Base-by-base conservation (phyloP, 192 early-diverging fungal genomes). In the Anaeromyces robustus region DNA sequence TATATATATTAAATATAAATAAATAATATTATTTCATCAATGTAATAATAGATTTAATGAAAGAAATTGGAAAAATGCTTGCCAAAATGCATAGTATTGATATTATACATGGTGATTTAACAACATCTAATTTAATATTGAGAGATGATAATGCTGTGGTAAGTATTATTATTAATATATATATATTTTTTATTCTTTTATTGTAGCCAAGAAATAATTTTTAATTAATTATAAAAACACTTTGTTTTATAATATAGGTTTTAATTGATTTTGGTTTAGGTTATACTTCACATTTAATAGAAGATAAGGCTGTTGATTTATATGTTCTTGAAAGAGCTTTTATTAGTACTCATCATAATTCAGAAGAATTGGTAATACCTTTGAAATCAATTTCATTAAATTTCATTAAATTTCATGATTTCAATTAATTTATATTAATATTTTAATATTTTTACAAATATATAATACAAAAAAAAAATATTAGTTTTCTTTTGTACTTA, bases 251-350 rank as follows among this genome's bases (percentile, higher is more conserved):
- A 29, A 22, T 12, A 2, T 78, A 29, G 84, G 93, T 92, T 17
- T 84, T 97, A 77, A 98, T 99, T 82, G 98, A 99, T 87, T 99
- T 99, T 91, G 98, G 98, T 0, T 86, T 99, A 79, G 95, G 95
- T 82, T 95, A 93, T 84, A 88, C 93, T 41, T 96, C 96, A 30
- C 82, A 85, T 29, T 86, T 96, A 83, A 85, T 88, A 26, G 98
- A 99, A 83, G 98, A 99, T 86, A 98, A 97, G 85, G 98, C 95
- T 7, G 98, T 99, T 2, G 98, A 99, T 88, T 89, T 99, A 77
- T 99, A 99, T 87, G 98, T 99, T n/a, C 90, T 99, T 29, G 96
- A 99, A 84, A 86, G 95, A 29, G 94, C 96, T 4, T 92, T 99
- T 81, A 82, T 88, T 12, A 97, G 95, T 85, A 98, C 97, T 12